Base-by-base conservation (phyloP, 352 stramenopile species). In the Globisporangium heterothallicum region DNA sequence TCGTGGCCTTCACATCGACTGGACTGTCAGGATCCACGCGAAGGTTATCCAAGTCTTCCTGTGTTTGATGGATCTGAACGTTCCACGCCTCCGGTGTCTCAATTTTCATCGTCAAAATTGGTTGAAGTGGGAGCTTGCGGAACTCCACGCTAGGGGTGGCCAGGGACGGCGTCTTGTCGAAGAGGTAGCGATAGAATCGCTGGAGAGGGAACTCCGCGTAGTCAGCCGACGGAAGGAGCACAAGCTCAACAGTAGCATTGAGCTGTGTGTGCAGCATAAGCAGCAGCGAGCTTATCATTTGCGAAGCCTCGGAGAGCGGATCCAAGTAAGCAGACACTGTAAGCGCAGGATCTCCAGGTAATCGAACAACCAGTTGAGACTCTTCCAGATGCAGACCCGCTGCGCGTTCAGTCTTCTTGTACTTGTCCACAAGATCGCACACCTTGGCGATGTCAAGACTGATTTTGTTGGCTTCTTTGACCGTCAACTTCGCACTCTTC, bases 31-130 rank as follows among this genome's bases (percentile, higher is more conserved):
- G 63, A 35, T 94, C 81, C 2, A 90, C 81, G 5, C 78, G 72
- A n/a, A 98, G 63, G 52, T 98, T 98, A 67, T 98, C 93, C 22
- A 96, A 51, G 66, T 98, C 93, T 49, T 95, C 74, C 3, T 59
- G 58, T 0, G 80, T 78, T 21, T 59, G 46, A 30, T 75, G 58
- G 3, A 86, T 74, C 53, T 98, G 92, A 6, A 98, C 91, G 44
- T 97, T 97, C 88, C 90, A 98, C 1, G 86, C 66, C 56, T 97
- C 89, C 2, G 92, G 90, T 4, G 88, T 95, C 49, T 97, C 91
- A 13, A 97, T 83, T 57, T 97, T 94, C 69, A 97, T 87, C 2
- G 93, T 98, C 52, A 98, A 56, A 42, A 97, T 84, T 13, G 90
- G 86, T 25, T 88, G 69, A 36, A 88, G 72, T 0, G 92, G 90